Evolutionary conservation across 768 basidiomycete species (phyloP).

Genomic region (Rhodotorula taiwanensis): DNA sequence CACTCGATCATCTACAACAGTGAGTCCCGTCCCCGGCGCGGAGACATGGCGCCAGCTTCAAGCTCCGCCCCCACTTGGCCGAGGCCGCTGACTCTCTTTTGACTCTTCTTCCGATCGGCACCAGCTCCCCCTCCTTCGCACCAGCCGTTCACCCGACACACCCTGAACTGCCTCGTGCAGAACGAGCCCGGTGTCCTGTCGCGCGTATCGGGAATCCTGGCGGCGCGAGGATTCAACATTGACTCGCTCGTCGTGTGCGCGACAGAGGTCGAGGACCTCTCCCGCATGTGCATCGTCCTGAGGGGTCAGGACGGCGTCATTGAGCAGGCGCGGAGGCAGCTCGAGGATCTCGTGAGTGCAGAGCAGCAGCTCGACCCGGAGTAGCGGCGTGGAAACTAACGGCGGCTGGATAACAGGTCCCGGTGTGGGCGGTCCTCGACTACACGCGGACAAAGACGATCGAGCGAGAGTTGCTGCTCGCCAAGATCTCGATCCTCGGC

Average conservation of each 20-base stretch:
- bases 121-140: constrained; percentile 35
- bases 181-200: constrained; percentile 99
- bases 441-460: constrained; percentile 90
- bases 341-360: constrained; percentile 91
- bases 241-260: constrained; percentile 97
- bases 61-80: constrained; percentile 66
- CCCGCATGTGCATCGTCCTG: constrained; percentile 95
- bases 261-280: constrained; percentile 92
- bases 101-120: too few species aligned
- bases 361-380: too few species aligned
- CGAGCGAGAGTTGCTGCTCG: constrained; percentile 85
- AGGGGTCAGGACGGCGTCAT: constrained; percentile 95
- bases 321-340: constrained; percentile 89
- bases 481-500: constrained; percentile 93
- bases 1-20: constrained; percentile 90
- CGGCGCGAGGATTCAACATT: constrained; percentile 95
- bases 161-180: constrained; percentile 95
- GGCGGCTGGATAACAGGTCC: constrained; percentile 57
- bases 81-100: not conserved
- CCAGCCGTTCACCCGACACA: constrained; percentile 50
- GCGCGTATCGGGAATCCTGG: constrained; percentile 92
- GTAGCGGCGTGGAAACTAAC: too few species aligned
- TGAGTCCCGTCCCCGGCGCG: not conserved
- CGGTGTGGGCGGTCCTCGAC: constrained; percentile 98
- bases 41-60: not conserved